These are phyloP conservation scores for Mortierella antarctica DNA, from an alignment of 192 early-diverging fungal genomes.

Conservation along the genomic window DNA sequence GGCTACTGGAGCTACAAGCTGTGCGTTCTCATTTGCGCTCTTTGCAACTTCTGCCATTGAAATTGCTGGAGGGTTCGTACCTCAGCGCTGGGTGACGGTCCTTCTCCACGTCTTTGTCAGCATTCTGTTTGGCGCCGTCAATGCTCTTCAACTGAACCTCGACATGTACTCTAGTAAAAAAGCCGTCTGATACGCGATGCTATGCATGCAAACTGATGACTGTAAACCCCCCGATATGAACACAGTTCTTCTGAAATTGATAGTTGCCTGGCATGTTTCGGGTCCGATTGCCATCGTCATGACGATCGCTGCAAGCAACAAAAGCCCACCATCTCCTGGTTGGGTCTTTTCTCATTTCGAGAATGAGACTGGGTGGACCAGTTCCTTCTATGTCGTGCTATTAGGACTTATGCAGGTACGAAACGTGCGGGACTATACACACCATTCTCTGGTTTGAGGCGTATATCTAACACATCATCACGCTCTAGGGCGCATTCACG, in stretches of 20 bases:
- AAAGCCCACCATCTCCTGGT: constrained; percentile 15
- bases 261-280: constrained; percentile 26
- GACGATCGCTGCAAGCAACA: constrained; percentile 8
- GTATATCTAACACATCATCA: not conserved
- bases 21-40: constrained; percentile 41
- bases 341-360: constrained; percentile 55
- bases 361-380: constrained; percentile 52
- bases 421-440: not conserved
- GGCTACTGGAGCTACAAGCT: constrained; percentile 23
- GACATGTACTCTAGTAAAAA: constrained; percentile 35
- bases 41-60: constrained; percentile 14
- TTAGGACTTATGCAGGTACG: constrained; percentile 41
- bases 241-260: not conserved
- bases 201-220: not conserved
- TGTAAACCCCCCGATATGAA: not conserved
- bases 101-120: constrained; percentile 21
- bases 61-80: constrained; percentile 14
- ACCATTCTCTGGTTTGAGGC: not conserved
- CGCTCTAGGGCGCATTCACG: constrained; percentile 25
- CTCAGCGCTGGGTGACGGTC: constrained; percentile 24
- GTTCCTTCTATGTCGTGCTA: constrained; percentile 28
- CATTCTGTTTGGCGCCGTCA: constrained; percentile 26
- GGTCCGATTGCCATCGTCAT: constrained; percentile 31
- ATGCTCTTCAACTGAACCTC: constrained; percentile 12
- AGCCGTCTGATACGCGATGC: not conserved